A percentile compares a stretch with the other conserved stretches of the same genome.
These are phyloP conservation scores for Colletotrichum tofieldiae DNA, from an alignment of 2,329 filamentous ascomycete species.

Conservation along the genomic window DNA sequence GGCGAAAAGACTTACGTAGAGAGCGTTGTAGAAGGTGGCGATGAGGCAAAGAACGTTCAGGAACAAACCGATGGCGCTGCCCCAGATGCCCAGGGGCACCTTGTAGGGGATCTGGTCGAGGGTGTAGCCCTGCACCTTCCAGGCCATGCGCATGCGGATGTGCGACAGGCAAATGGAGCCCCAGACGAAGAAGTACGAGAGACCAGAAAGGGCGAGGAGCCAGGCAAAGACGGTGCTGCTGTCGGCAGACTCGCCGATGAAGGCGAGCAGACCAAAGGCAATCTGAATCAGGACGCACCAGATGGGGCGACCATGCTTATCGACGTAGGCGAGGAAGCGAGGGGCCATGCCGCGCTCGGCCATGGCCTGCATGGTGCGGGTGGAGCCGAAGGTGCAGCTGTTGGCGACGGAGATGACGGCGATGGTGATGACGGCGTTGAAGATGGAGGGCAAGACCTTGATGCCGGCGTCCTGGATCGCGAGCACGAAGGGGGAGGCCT, in stretches of 20 bases:
- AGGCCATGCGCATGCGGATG: conserved; percentile 76
- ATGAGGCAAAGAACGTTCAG: conserved; percentile 79
- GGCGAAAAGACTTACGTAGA: conserved; percentile 60
- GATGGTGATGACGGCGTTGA: conserved; percentile 67
- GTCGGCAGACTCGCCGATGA: conserved; percentile 55
- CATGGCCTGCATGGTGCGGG: conserved; percentile 67
- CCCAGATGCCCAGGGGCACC: conserved; percentile 70
- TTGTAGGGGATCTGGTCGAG: conserved; percentile 65
- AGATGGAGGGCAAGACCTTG: conserved; percentile 65
- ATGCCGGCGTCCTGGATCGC: conserved; percentile 67
- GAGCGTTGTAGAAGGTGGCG: conserved; percentile 80
- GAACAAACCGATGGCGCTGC: conserved; percentile 78
- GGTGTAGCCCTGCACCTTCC: conserved; percentile 71
- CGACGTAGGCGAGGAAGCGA: conserved; percentile 72
- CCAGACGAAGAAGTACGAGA: conserved; percentile 84
- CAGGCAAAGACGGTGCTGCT: conserved; percentile 71
- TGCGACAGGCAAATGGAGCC: conserved; percentile 76
- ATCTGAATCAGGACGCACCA: conserved; percentile 68
- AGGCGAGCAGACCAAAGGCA: conserved; percentile 73
- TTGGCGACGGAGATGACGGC: conserved; percentile 68
- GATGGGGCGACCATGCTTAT: conserved; percentile 72
- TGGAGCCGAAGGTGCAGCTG: conserved; percentile 66
- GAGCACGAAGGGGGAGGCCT: conserved; percentile 66
- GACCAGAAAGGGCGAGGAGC: conserved; percentile 80
- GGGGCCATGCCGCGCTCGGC: conserved; percentile 68